These are phyloP conservation scores for Porogramme epimiltina DNA, from an alignment of 1,284 basidiomycete species.

Conservation along the genomic window DNA sequence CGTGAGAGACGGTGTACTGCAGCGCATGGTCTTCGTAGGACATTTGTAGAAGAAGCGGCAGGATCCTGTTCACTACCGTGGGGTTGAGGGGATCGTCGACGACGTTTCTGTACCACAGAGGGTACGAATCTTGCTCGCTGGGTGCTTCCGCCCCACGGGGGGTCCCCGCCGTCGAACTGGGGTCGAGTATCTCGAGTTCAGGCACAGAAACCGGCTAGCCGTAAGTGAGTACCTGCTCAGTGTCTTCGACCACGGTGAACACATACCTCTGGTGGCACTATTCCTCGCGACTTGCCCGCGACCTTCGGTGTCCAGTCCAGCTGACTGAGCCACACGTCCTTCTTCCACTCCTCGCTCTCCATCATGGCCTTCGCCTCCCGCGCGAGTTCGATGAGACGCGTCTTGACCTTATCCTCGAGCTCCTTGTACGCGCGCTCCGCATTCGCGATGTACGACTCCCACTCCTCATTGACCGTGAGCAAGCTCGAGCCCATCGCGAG, in stretches of 20 bases:
- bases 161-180: neutral
- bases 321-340: conserved; percentile 88
- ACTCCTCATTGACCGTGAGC: conserved; percentile 87
- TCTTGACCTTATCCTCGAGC: conserved; percentile 76
- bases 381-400: conserved; percentile 71
- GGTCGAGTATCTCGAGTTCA: neutral
- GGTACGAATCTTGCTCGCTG: neutral
- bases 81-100: conserved; percentile 47
- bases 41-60: conserved; percentile 81
- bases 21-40: conserved; percentile 75
- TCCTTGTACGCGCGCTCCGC: conserved; percentile 82
- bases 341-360: conserved; percentile 58
- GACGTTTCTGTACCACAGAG: conserved; percentile 84
- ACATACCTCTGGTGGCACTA: conserved; percentile 32
- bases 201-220: neutral
- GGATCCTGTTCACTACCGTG: conserved; percentile 62
- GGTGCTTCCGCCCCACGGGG: neutral
- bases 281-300: conserved; percentile 70
- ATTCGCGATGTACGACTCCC: conserved; percentile 80
- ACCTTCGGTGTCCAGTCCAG: conserved; percentile 95
- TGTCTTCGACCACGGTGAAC: conserved; percentile 3
- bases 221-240: neutral
- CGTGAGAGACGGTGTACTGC: conserved; percentile 59
- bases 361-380: conserved; percentile 54
- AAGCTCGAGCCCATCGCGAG: conserved; percentile 92